phyloP scores from a whole-genome alignment of 805 yeast genomes.

The Sungouiozyma intestinalis region DNA sequence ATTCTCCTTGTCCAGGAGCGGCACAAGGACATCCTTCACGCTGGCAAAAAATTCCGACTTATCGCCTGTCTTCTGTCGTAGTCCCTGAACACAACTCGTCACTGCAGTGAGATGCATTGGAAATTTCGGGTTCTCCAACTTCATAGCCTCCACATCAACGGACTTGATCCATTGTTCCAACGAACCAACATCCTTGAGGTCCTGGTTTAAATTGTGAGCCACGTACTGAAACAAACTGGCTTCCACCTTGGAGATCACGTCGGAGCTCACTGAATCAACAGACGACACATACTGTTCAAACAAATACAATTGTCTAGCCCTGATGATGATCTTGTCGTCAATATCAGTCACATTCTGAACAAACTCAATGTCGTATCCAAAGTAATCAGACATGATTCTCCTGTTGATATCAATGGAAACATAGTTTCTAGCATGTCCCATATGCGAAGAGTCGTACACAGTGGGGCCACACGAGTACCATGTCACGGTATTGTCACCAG shows the following conservation, averaged over 20 bases:
- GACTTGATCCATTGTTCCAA: constrained; percentile 43
- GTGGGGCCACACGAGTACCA: constrained; percentile 99
- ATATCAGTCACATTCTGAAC: constrained; percentile 98
- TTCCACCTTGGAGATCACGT: constrained; percentile 27
- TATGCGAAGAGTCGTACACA: constrained; percentile 88
- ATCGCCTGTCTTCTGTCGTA: constrained; percentile 14
- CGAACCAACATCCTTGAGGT: constrained; percentile 23
- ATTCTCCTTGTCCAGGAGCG: constrained; percentile 54
- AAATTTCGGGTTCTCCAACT: constrained; percentile 63
- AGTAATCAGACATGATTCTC: constrained; percentile 79
- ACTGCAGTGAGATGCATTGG: constrained; percentile 79
- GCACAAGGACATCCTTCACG: constrained; percentile 70
- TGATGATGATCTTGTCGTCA: constrained; percentile 90
- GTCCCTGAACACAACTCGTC: constrained; percentile 32
- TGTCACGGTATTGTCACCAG: constrained; percentile 48
- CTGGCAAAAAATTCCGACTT: constrained; percentile 32
- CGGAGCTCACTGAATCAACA: constrained; percentile 8
- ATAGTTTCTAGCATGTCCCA: constrained; percentile 98
- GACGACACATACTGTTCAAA: constrained; percentile 45
- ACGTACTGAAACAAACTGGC: constrained; percentile 42
- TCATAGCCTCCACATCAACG: constrained; percentile 41
- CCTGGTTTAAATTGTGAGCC: constrained; percentile 42
- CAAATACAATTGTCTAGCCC: constrained; percentile 83
- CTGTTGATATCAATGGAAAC: constrained; percentile 91
- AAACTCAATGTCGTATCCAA: constrained; percentile 78